These are phyloP conservation scores for Pythium guiyangense DNA, from an alignment of 352 stramenopile genomes.

Conservation along the genomic window DNA sequence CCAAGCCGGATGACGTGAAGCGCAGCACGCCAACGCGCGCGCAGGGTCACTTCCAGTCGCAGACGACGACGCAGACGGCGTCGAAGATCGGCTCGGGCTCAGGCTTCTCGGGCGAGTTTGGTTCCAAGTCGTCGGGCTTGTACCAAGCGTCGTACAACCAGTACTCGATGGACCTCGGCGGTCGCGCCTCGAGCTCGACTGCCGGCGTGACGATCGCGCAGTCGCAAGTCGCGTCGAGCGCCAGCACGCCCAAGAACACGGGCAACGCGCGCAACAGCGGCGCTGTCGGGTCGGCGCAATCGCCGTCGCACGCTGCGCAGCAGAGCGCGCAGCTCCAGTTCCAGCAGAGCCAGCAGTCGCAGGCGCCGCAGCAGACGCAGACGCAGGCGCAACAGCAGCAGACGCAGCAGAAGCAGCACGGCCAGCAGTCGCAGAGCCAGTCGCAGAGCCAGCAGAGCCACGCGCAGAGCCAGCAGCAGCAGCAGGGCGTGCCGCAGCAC, in stretches of 20 bases:
- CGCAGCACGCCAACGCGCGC: conserved; percentile 56
- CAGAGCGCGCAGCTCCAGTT: conserved; percentile 26
- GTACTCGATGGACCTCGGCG: conserved; percentile 78
- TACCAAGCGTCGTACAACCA: conserved; percentile 80
- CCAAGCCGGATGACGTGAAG: conserved; percentile 85
- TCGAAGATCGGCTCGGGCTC: conserved; percentile 54
- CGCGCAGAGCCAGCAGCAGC: conserved; percentile 36
- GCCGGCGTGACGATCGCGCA: conserved; percentile 30
- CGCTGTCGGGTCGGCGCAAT: conserved; percentile 34
- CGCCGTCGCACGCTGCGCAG: conserved; percentile 49
- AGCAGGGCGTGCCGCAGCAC: conserved; percentile 52
- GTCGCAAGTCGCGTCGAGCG: conserved; percentile 24
- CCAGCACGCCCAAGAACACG: conserved; percentile 57
- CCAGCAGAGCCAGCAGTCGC: conserved; percentile 33
- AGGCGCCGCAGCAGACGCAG: conserved; percentile 15
- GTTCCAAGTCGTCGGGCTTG: conserved; percentile 42
- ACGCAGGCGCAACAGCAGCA: conserved; percentile 30
- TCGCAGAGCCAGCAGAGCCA: conserved; percentile 10
- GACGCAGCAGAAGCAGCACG: conserved; percentile 19
- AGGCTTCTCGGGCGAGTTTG: conserved; percentile 51
- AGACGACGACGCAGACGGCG: conserved; percentile 26
- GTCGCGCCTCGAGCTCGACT: conserved; percentile 14
- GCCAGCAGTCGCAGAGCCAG: conserved; percentile 19
- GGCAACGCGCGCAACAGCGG: conserved; percentile 15
- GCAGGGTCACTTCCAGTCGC: conserved; percentile 47